Percentiles rank a stretch among this genome's conserved stretches.
Conservation (phyloP, 2,329 filamentous ascomycete genomes). For the Phialophora expanda region DNA sequence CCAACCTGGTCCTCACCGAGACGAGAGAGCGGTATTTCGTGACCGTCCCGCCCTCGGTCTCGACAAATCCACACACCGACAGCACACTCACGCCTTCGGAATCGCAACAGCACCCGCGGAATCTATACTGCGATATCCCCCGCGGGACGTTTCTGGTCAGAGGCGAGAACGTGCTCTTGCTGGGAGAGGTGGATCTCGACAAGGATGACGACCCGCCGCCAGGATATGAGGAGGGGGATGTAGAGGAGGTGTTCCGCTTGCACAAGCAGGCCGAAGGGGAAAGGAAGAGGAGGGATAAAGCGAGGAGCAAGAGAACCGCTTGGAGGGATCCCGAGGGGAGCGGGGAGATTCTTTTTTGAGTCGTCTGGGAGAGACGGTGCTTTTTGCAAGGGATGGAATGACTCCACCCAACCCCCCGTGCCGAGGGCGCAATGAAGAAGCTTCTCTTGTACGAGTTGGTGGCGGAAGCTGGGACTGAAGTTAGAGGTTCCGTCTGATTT, state of each 20-base stretch:
- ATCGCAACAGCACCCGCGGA: slow-evolving; percentile 48
- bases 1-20: slow-evolving; percentile 92
- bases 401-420: too few species aligned
- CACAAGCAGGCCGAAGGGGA: slow-evolving; percentile 72
- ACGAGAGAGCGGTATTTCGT: slow-evolving; percentile 86
- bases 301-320: slow-evolving; percentile 70
- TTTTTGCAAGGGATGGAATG: too few species aligned
- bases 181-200: slow-evolving; percentile 96
- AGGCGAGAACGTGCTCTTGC: slow-evolving; percentile 93
- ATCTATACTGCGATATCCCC: slow-evolving; percentile 80
- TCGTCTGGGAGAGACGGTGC: too few species aligned
- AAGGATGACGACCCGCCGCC: slow-evolving; percentile 85
- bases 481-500: background rate
- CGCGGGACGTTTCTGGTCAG: slow-evolving; percentile 89
- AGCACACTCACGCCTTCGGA: background rate
- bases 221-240: slow-evolving; percentile 69
- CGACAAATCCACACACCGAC: slow-evolving; percentile 11
- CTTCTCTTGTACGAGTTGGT: background rate
- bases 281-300: slow-evolving; percentile 76
- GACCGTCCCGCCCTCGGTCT: slow-evolving; percentile 21
- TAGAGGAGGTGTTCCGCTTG: slow-evolving; percentile 72
- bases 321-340: slow-evolving; percentile 81
- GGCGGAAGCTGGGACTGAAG: background rate
- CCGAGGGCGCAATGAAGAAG: too few species aligned
- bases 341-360: slow-evolving; percentile 73